Conservation (phyloP, 768 basidiomycete species). For the Rhodotorula graminis region DNA sequence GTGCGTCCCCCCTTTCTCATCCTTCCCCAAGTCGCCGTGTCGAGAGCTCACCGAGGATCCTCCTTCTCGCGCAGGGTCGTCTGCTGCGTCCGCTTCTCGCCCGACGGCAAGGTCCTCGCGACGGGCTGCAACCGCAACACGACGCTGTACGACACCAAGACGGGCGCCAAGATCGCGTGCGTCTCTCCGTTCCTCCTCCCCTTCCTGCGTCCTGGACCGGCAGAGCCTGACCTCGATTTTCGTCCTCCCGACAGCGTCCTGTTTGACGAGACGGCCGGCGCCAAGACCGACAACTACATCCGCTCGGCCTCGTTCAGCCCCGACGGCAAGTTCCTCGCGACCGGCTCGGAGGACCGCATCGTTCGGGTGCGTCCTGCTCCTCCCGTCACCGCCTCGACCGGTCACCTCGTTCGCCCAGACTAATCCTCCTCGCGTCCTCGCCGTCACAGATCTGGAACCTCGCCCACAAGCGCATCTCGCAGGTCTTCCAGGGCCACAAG, state of each 20-base stretch:
- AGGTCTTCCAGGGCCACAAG: conserved; percentile 78
- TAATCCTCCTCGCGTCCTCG: too few species aligned
- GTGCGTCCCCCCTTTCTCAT: conserved; percentile 48
- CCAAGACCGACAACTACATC: conserved; percentile 77
- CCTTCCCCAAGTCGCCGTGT: too few species aligned
- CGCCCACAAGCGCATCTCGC: conserved; percentile 67
- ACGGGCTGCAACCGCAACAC: conserved; percentile 95
- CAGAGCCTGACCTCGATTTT: background rate
- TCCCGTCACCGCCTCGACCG: too few species aligned
- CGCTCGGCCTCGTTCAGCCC: conserved; percentile 75
- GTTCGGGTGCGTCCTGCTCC: conserved; percentile 62
- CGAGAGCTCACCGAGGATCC: background rate
- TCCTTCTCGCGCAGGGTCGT: conserved; percentile 55
- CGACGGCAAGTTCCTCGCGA: conserved; percentile 66
- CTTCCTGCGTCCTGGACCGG: too few species aligned
- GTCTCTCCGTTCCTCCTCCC: too few species aligned
- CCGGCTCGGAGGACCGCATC: conserved; percentile 84
- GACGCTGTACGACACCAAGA: conserved; percentile 89
- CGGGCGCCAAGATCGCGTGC: conserved; percentile 76
- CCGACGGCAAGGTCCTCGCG: conserved; percentile 85
- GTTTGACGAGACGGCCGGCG: conserved; percentile 67
- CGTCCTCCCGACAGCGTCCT: conserved; percentile 56
- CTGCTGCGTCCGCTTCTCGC: conserved; percentile 89
- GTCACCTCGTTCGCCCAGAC: too few species aligned
- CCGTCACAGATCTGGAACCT: conserved; percentile 80